These are phyloP conservation scores for Acacia melanoxylon DNA, from an alignment of 306 rosid species.

Conservation along the genomic window DNA sequence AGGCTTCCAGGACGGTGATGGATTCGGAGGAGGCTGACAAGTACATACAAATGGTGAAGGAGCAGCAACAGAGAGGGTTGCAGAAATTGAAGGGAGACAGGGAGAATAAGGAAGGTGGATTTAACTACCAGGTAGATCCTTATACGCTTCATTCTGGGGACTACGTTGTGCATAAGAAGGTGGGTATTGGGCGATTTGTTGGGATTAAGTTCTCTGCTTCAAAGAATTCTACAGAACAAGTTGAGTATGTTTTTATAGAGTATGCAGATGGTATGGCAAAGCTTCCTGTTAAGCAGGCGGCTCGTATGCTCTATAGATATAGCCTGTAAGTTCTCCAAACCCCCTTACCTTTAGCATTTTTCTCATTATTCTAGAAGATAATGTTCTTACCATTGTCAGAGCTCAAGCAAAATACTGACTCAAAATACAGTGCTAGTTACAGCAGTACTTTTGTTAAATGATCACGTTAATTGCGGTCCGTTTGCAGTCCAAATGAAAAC, in stretches of 20 bases:
- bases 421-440: not conserved
- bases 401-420: not conserved
- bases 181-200: slow-evolving; percentile 90
- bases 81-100: slow-evolving; percentile 76
- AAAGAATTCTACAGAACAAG: slow-evolving; percentile 47
- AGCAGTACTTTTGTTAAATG: slow-evolving; percentile 22
- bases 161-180: slow-evolving; percentile 92
- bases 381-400: not conserved
- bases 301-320: slow-evolving; percentile 90
- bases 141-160: slow-evolving; percentile 87
- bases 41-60: slow-evolving; percentile 75
- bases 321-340: slow-evolving; percentile 60
- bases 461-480: slow-evolving; percentile 15
- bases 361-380: slow-evolving; percentile 5
- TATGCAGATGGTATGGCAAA: slow-evolving; percentile 97
- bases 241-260: slow-evolving; percentile 88
- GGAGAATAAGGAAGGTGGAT: slow-evolving; percentile 40
- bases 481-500: slow-evolving; percentile 81
- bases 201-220: slow-evolving; percentile 72
- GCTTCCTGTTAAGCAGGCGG: slow-evolving; percentile 84
- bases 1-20: slow-evolving; percentile 48
- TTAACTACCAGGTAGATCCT: slow-evolving; percentile 80
- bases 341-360: not conserved
- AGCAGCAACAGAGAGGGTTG: slow-evolving; percentile 87
- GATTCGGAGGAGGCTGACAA: slow-evolving; percentile 73